Percentiles rank a stretch among this genome's conserved stretches.
phyloP scores from a whole-genome alignment of 1,284 basidiomycete genomes.

The Tilletia caries region DNA sequence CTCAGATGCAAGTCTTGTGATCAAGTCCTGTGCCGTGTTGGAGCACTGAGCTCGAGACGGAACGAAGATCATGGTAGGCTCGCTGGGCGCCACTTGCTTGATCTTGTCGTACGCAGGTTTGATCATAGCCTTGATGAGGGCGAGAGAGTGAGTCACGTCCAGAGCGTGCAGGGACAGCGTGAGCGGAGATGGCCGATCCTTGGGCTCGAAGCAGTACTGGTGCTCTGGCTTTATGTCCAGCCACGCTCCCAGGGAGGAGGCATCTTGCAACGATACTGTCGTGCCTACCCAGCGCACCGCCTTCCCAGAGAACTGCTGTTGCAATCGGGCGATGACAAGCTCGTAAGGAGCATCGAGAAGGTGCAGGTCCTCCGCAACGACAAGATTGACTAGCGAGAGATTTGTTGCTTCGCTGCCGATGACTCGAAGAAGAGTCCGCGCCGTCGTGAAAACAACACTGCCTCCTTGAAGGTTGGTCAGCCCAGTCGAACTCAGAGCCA shows the following conservation, averaged over 20 bases:
- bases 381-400: conserved; percentile 62
- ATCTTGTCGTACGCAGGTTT: conserved; percentile 72
- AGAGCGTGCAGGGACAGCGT: conserved; percentile 71
- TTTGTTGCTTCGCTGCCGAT: conserved; percentile 27
- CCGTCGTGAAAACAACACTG: conserved; percentile 53
- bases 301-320: not conserved
- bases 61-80: conserved; percentile 75
- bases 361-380: conserved; percentile 83
- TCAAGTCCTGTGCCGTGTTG: conserved; percentile 74
- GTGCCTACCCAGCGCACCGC: conserved; percentile 71
- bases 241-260: conserved; percentile 78
- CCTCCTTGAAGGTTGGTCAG: conserved; percentile 11
- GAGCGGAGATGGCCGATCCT: conserved; percentile 77
- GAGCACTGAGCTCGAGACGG: conserved; percentile 78
- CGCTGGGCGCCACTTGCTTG: conserved; percentile 59
- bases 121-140: conserved; percentile 84
- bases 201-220: conserved; percentile 75
- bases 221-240: conserved; percentile 65
- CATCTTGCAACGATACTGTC: conserved; percentile 74
- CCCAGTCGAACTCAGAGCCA: not conserved
- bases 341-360: conserved; percentile 80
- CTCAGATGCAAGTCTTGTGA: conserved; percentile 80
- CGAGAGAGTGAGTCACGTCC: conserved; percentile 78
- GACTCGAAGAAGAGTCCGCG: conserved; percentile 47
- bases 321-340: conserved; percentile 63